Conservation (phyloP, 805 yeast species). For the Debaryomyces prosopidis region DNA sequence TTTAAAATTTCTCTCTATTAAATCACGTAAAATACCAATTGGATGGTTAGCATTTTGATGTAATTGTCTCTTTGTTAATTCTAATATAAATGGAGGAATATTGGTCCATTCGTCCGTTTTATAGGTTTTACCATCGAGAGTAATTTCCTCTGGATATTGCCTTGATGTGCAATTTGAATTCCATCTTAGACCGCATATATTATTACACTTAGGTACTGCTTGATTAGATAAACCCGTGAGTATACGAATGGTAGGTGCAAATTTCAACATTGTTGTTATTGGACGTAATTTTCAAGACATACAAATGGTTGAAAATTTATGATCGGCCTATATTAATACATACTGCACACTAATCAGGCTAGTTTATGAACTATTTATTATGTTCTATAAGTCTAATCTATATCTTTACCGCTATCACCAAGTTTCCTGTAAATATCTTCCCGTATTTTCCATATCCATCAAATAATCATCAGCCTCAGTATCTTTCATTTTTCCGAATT, state of each 20-base stretch:
- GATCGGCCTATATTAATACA: background rate
- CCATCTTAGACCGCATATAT: background rate
- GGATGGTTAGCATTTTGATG: constrained; percentile 83
- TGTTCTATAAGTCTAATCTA: background rate
- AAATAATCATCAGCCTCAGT: constrained; percentile 53
- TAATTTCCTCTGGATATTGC: constrained; percentile 27
- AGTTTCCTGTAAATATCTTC: constrained; percentile 82
- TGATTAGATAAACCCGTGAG: no score
- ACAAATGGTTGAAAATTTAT: background rate
- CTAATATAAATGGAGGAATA: constrained; percentile 71
- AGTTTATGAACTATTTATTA: background rate
- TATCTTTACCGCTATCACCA: constrained; percentile 53
- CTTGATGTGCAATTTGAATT: constrained; percentile 1
- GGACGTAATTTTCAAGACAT: no score
- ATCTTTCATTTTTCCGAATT: constrained; percentile 40
- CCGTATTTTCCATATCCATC: constrained; percentile 57
- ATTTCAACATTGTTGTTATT: background rate
- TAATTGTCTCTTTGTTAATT: constrained; percentile 67
- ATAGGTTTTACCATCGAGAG: constrained; percentile 52
- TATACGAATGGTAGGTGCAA: no score
- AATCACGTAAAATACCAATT: constrained; percentile 75
- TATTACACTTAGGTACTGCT: no score
- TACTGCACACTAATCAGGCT: background rate
- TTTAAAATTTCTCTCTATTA: constrained; percentile 68
- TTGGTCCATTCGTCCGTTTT: constrained; percentile 81